phyloP scores from a whole-genome alignment of 345 rosid species.

The Limnanthes douglasii region DNA sequence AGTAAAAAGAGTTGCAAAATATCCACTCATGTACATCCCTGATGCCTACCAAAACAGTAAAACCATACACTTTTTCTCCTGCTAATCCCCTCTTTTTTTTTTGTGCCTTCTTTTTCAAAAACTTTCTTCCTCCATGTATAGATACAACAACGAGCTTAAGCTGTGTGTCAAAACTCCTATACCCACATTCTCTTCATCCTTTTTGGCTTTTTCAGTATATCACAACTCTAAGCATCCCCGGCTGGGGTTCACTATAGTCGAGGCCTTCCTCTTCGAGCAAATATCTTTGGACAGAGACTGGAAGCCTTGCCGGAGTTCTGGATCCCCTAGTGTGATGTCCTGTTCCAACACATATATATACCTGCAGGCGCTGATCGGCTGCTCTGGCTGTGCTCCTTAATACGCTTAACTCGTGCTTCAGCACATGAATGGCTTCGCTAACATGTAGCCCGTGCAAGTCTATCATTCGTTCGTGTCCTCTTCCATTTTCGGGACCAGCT shows the following conservation, averaged over 20 bases:
- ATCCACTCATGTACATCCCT: too few relatives aligned
- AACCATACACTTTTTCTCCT: too few relatives aligned
- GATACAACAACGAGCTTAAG: constrained; percentile 23
- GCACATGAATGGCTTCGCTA: constrained; percentile 69
- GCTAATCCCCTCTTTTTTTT: constrained; percentile 4
- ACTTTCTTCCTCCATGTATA: constrained; percentile 14
- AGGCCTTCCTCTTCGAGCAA: constrained; percentile 92
- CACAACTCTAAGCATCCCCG: constrained; percentile 89
- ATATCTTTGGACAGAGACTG: constrained; percentile 75
- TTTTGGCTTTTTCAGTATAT: constrained; percentile 24
- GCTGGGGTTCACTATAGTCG: constrained; percentile 75
- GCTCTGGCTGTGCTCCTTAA: constrained; percentile 58
- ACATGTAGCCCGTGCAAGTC: constrained; percentile 96
- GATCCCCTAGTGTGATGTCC: constrained; percentile 94
- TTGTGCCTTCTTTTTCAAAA: constrained; percentile 9
- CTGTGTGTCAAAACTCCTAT: not conserved
- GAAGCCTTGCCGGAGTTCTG: constrained; percentile 87
- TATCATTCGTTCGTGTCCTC: constrained; percentile 87
- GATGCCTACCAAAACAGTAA: too few relatives aligned
- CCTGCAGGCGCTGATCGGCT: constrained; percentile 74
- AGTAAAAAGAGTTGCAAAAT: too few relatives aligned
- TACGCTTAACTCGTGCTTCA: constrained; percentile 71
- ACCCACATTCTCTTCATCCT: not conserved
- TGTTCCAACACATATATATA: constrained; percentile 86
- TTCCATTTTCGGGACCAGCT: constrained; percentile 34